Evolutionary conservation across 352 stramenopile genomes (phyloP).

Genomic region (Peronospora destructor): DNA sequence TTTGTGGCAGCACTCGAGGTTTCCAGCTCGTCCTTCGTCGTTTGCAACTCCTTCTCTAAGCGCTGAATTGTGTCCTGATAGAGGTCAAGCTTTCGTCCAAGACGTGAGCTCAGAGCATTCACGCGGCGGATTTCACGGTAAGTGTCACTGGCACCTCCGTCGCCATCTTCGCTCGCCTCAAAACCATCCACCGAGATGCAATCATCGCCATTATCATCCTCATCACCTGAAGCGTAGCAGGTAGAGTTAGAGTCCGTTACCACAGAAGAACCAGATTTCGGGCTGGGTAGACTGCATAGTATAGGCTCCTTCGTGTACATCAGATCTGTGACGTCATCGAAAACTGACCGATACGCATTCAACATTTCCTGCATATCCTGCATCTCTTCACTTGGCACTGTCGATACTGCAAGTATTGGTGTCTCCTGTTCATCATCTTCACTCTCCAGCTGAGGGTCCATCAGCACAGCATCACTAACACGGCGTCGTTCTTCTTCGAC

Average conservation of each 20-base stretch:
- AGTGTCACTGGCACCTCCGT: constrained; percentile 23
- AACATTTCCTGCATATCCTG: constrained; percentile 54
- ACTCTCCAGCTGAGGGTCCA: constrained; percentile 15
- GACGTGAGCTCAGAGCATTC: constrained; percentile 43
- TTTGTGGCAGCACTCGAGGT: constrained; percentile 69
- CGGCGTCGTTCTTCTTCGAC: constrained; percentile 41
- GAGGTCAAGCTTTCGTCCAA: constrained; percentile 64
- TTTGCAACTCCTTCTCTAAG: constrained; percentile 54
- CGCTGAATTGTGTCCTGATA: constrained; percentile 69
- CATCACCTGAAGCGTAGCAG: constrained; percentile 51
- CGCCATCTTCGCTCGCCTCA: constrained; percentile 30
- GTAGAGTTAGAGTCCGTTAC: constrained; percentile 59
- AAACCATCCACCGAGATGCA: constrained; percentile 30
- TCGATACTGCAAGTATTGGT: constrained; percentile 17
- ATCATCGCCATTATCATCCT: constrained; percentile 35
- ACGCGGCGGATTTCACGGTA: constrained; percentile 60
- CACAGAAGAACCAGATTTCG: constrained; percentile 56
- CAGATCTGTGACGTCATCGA: constrained; percentile 49
- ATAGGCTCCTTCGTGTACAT: constrained; percentile 50
- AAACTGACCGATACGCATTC: constrained; percentile 62
- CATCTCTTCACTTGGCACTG: constrained; percentile 30
- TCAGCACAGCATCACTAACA: constrained; percentile 26
- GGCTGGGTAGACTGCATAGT: constrained; percentile 37
- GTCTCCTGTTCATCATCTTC: constrained; percentile 19
- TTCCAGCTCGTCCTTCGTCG: constrained; percentile 69